Conservation (phyloP, 192 early-diverging fungal species). For the Thamnidium elegans region DNA sequence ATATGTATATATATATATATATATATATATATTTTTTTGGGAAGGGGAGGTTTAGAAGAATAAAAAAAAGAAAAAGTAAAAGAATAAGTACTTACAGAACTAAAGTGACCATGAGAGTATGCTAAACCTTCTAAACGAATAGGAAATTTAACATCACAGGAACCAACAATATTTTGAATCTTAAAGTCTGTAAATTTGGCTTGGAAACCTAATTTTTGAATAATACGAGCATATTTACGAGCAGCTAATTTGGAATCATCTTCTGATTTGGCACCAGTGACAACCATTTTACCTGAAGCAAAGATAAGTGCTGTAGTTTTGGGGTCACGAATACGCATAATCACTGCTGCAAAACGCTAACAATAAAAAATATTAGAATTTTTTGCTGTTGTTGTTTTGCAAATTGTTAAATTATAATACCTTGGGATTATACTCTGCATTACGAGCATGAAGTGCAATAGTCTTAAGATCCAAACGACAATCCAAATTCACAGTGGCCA, state of each 20-base stretch:
- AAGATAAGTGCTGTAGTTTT: slow-evolving; percentile 99
- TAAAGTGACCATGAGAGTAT: slow-evolving; percentile 90
- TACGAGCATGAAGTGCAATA: slow-evolving; percentile 98
- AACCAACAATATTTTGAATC: slow-evolving; percentile 99
- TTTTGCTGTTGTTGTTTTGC: no score
- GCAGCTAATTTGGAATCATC: slow-evolving; percentile 95
- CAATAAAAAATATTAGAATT: neutral
- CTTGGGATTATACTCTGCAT: slow-evolving; percentile 99
- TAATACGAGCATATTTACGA: slow-evolving; percentile 98
- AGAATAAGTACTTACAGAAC: slow-evolving; percentile 59
- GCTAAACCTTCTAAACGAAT: slow-evolving; percentile 97
- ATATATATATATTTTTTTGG: no score
- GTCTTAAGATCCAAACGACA: slow-evolving; percentile 96
- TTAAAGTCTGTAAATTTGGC: slow-evolving; percentile 99
- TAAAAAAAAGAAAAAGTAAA: slow-evolving; percentile 5
- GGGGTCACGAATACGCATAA: slow-evolving; percentile 99
- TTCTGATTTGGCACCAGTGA: slow-evolving; percentile 97
- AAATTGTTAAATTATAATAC: slow-evolving; percentile 47
- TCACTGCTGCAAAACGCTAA: slow-evolving; percentile 99
- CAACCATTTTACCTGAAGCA: slow-evolving; percentile 99
- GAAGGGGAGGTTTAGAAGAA: slow-evolving; percentile 3
- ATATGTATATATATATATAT: no score
- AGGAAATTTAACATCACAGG: slow-evolving; percentile 99
- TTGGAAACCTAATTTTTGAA: slow-evolving; percentile 96
- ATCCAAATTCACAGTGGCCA: slow-evolving; percentile 98